Conservation (phyloP, 2,329 filamentous ascomycete species). For the Phaeosphaeriaceae sp. region DNA sequence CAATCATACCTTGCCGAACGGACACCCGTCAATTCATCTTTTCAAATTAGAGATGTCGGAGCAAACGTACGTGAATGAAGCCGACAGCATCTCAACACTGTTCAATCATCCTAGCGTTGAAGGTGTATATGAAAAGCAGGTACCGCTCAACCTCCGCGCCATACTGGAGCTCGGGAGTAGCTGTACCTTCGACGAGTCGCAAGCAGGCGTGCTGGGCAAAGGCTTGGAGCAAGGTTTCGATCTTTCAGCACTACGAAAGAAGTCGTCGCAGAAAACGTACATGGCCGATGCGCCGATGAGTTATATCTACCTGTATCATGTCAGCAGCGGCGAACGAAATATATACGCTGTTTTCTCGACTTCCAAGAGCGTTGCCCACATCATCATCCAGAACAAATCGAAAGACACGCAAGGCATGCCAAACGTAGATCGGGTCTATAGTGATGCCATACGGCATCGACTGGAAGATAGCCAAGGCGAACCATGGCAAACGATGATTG, state of each 20-base stretch:
- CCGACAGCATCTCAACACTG: constrained; percentile 79
- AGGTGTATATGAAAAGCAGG: constrained; percentile 93
- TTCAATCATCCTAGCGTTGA: constrained; percentile 95
- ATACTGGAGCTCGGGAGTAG: constrained; percentile 87
- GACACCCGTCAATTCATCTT: constrained; percentile 89
- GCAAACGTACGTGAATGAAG: constrained; percentile 82
- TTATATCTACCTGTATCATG: constrained; percentile 92
- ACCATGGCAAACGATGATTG: constrained; percentile 79
- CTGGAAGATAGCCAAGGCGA: constrained; percentile 70
- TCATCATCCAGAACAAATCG: constrained; percentile 85
- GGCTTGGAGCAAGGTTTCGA: constrained; percentile 95
- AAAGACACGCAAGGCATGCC: constrained; percentile 85
- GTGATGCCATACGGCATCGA: constrained; percentile 72
- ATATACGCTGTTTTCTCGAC: constrained; percentile 95
- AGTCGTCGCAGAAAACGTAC: constrained; percentile 73
- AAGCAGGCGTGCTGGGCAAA: constrained; percentile 88
- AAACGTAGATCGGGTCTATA: constrained; percentile 88
- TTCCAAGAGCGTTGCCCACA: constrained; percentile 76
- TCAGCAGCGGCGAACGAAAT: constrained; percentile 87
- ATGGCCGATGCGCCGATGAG: constrained; percentile 75
- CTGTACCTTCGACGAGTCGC: constrained; percentile 91
- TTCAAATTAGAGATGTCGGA: constrained; percentile 94
- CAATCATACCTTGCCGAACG: constrained; percentile 90
- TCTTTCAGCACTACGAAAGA: constrained; percentile 73
- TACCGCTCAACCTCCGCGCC: constrained; percentile 85